Evolutionary conservation across 441 rosid genomes (phyloP).

Genomic region (Erysimum cheiri): DNA sequence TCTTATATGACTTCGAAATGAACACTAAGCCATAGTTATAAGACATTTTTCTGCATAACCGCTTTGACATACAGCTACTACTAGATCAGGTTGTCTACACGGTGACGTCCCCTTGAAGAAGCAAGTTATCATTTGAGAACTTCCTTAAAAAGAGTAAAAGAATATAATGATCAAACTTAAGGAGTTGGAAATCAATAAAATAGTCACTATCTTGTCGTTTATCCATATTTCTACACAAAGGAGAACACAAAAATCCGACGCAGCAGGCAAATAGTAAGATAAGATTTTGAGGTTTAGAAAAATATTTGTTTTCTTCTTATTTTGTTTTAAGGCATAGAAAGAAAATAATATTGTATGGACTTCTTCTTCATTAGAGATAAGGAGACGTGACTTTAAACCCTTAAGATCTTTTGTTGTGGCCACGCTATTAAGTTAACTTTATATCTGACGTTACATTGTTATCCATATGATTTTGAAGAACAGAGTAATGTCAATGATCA

Average conservation of each 20-base stretch:
- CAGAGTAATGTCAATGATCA: no score
- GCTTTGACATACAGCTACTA: not conserved
- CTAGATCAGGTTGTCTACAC: not conserved
- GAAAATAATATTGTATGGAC: not conserved
- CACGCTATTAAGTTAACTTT: not conserved
- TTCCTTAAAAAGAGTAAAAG: not conserved
- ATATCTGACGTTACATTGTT: not conserved
- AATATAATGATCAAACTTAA: not conserved
- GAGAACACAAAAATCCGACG: not conserved
- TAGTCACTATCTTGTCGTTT: conserved; percentile 15
- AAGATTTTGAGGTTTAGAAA: not conserved
- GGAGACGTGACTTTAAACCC: not conserved
- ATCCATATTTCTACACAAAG: not conserved
- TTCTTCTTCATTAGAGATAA: not conserved
- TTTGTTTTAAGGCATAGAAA: not conserved
- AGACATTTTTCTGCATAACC: not conserved
- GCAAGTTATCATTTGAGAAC: not conserved
- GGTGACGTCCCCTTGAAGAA: not conserved
- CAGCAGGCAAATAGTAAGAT: conserved; percentile 1
- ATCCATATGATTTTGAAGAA: not conserved
- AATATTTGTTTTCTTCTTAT: not conserved
- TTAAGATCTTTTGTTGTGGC: not conserved
- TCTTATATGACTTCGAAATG: not conserved
- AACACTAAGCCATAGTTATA: not conserved
- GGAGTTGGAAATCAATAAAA: not conserved